phyloP scores from a whole-genome alignment of 2,329 filamentous ascomycete species.

The Penicillium sp. region DNA sequence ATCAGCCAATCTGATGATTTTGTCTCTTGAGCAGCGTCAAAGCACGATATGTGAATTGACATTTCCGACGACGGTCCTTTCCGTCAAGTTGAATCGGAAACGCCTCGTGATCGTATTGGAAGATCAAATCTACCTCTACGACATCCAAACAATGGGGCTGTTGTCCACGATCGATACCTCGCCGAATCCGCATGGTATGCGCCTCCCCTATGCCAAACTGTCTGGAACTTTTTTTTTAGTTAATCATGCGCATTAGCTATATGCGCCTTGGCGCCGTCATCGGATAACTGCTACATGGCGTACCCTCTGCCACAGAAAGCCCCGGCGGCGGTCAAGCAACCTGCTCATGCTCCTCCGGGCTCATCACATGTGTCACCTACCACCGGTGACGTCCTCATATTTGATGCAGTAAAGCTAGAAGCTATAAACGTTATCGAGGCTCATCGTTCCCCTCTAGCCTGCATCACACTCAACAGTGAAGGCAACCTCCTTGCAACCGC shows the following conservation, averaged over 20 bases:
- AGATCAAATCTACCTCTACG: slow-evolving; percentile 96
- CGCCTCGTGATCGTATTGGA: slow-evolving; percentile 91
- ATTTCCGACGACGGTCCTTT: slow-evolving; percentile 93
- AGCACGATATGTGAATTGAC: slow-evolving; percentile 98
- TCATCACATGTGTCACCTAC: slow-evolving; percentile 77
- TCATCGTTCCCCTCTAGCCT: slow-evolving; percentile 87
- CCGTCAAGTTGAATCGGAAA: slow-evolving; percentile 91
- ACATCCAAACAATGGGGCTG: slow-evolving; percentile 98
- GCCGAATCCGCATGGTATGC: slow-evolving; percentile 75
- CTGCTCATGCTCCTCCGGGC: slow-evolving; percentile 78
- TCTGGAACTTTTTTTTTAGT: neutral
- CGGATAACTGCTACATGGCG: slow-evolving; percentile 92
- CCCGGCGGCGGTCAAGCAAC: slow-evolving; percentile 56
- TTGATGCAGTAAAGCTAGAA: slow-evolving; percentile 85
- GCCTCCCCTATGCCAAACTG: no score
- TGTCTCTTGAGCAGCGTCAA: slow-evolving; percentile 53
- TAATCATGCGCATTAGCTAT: slow-evolving; percentile 61
- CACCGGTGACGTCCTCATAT: slow-evolving; percentile 88
- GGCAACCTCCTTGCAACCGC: slow-evolving; percentile 90
- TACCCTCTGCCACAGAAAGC: slow-evolving; percentile 79
- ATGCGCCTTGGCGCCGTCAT: slow-evolving; percentile 89
- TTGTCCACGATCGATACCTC: slow-evolving; percentile 91
- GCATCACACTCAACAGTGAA: slow-evolving; percentile 87
- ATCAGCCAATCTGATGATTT: slow-evolving; percentile 6
- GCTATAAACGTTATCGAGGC: slow-evolving; percentile 95